Conservation (phyloP, 2,329 filamentous ascomycete species). For the Aspergillus sp. region DNA sequence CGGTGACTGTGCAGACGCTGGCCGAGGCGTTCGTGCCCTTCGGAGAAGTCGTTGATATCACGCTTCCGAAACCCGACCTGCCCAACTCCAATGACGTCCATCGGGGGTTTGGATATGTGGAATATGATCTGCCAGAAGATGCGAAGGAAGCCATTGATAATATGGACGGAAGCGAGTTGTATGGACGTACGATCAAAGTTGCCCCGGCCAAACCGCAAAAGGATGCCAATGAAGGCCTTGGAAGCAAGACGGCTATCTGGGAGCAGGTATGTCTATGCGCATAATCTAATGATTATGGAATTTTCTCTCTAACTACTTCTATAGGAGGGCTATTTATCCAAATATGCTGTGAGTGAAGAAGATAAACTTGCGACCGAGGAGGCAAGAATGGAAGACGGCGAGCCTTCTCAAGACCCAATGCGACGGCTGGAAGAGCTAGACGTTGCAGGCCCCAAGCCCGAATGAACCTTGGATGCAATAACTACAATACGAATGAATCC, state of each 20-base stretch:
- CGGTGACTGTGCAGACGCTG: slow-evolving; percentile 72
- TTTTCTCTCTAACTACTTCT: slow-evolving; percentile 25
- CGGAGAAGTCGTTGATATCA: slow-evolving; percentile 89
- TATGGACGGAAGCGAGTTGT: slow-evolving; percentile 96
- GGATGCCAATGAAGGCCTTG: slow-evolving; percentile 79
- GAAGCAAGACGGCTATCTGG: slow-evolving; percentile 94
- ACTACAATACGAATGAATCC: slow-evolving; percentile 19
- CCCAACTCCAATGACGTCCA: slow-evolving; percentile 77
- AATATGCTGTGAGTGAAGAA: slow-evolving; percentile 81
- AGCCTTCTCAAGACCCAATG: slow-evolving; percentile 78
- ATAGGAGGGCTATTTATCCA: slow-evolving; percentile 90
- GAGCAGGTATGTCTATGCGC: slow-evolving; percentile 69
- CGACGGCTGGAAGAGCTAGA: slow-evolving; percentile 90
- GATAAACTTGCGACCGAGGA: slow-evolving; percentile 64
- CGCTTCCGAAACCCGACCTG: slow-evolving; percentile 82
- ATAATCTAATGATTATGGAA: not conserved
- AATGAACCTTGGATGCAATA: slow-evolving; percentile 46
- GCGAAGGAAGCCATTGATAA: slow-evolving; percentile 97
- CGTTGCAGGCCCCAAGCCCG: slow-evolving; percentile 84
- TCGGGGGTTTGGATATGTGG: slow-evolving; percentile 93
- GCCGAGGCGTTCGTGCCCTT: slow-evolving; percentile 95
- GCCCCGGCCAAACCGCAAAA: slow-evolving; percentile 90
- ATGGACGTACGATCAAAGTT: slow-evolving; percentile 88
- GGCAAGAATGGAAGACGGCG: slow-evolving; percentile 52
- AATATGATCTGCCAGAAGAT: slow-evolving; percentile 83